Evolutionary conservation across 768 basidiomycete genomes (phyloP), one percentile per base, ranked within the genome.

Genomic region (Sporobolomyces roseus): DNA sequence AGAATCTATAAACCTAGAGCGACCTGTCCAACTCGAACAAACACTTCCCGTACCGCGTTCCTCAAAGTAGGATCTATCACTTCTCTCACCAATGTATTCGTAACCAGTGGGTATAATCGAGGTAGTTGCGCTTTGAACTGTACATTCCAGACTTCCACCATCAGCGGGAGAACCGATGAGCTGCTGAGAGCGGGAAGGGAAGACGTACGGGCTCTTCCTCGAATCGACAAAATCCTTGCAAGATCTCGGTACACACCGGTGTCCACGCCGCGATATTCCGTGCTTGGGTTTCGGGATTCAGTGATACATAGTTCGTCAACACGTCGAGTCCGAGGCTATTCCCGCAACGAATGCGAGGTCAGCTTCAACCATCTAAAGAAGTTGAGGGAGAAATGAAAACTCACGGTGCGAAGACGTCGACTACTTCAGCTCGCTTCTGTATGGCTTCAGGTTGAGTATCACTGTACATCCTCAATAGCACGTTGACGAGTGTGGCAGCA

Each of bases 251-350:
- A n/a, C 97, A 88, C 35, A 99, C 96, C n/a, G 96, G 96, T 27
- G 91, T 94, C 96, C 96, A 99, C 1, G 96, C 94, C 19, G 86
- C 79, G 66, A 99, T 93, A 77, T 96, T 98, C 80, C 97, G 91
- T 59, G 86, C 86, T 79, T 98, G 94, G 4, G 87, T 91, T 68
- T 98, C 94, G 4, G 87, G 79, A 52, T 89, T 88, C 61, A 99
- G 83, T 75, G 89, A 89, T 77, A 87, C 90, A 79, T 91, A 99
- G 78, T 96, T 92, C 74, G 87, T 86, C 62, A 99, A 80, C 25
- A 98, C 90, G 27, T 88, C 90, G 48, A 91, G 82, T 30, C 88
- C 89, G 66, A 99, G 83, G 51, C 93, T 98, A 75, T 12, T 54
- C 60, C 27, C 17, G 65, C 29, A 89, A 87, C 87, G 86, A 61